Evolutionary conservation across 164 flowering plant genomes (phyloP).

Genomic region (Macadamia integrifolia): DNA sequence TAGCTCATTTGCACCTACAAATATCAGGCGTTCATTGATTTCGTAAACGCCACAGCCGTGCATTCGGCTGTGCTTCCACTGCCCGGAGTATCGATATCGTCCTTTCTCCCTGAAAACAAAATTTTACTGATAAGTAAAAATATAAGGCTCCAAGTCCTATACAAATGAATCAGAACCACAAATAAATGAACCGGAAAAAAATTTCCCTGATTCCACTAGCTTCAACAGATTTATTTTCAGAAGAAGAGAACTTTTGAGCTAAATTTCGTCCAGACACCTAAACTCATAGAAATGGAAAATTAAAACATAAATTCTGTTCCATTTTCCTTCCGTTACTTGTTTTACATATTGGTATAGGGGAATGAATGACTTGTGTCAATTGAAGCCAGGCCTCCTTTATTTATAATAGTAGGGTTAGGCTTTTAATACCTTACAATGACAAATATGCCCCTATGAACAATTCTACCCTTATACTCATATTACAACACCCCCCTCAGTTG

Average conservation of each 20-base stretch:
- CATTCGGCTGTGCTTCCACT: slow-evolving; percentile 94
- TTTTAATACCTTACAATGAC: too few species aligned
- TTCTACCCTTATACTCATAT: too few species aligned
- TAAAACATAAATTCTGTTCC: neutral
- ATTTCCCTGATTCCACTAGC: too few species aligned
- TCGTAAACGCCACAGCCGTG: slow-evolving; percentile 97
- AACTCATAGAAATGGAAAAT: too few species aligned
- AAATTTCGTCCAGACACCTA: too few species aligned
- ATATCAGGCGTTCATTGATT: slow-evolving; percentile 66
- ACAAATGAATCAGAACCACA: slow-evolving; percentile 1
- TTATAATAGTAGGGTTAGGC: too few species aligned
- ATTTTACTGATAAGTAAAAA: slow-evolving; percentile 7
- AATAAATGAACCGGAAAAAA: neutral
- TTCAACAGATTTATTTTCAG: neutral
- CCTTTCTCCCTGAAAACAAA: slow-evolving; percentile 75
- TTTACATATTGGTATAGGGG: too few species aligned
- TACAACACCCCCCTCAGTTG: too few species aligned
- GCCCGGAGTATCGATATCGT: slow-evolving; percentile 88
- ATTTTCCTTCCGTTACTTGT: too few species aligned
- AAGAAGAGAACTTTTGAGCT: neutral
- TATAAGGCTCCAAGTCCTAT: neutral
- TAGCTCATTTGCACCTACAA: slow-evolving; percentile 38
- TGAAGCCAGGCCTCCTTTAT: too few species aligned
- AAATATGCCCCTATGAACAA: too few species aligned
- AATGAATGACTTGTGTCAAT: too few species aligned